These are phyloP conservation scores for Pulveroboletus ravenelii DNA, from an alignment of 768 basidiomycete genomes.

Conservation along the genomic window DNA sequence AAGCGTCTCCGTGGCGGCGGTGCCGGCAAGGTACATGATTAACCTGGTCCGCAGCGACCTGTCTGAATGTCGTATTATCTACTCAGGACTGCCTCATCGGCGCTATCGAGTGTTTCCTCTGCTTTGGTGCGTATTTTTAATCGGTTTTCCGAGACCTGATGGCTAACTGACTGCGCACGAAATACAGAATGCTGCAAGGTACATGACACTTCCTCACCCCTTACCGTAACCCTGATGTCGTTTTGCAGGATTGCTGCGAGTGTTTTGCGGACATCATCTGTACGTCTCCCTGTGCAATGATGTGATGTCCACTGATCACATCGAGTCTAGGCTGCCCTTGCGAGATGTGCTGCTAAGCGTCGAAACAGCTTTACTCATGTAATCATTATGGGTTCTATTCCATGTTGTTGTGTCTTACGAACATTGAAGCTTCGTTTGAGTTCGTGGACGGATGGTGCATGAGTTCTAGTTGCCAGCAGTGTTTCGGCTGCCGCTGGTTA, in stretches of 20 bases:
- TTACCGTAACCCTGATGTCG: neutral
- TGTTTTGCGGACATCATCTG: conserved; percentile 67
- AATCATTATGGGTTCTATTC: neutral
- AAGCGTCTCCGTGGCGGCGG: conserved; percentile 68
- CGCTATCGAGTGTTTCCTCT: conserved; percentile 61
- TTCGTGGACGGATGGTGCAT: neutral
- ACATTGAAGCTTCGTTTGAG: neutral
- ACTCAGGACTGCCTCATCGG: conserved; percentile 64
- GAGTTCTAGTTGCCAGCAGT: neutral
- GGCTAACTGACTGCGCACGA: neutral
- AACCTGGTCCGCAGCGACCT: neutral
- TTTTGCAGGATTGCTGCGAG: conserved; percentile 60
- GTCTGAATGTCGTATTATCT: neutral
- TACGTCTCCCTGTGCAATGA: conserved; percentile 32
- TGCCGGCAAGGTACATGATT: conserved; percentile 49
- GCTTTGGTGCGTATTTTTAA: conserved; percentile 50
- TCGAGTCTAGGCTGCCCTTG: conserved; percentile 61
- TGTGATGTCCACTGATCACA: neutral
- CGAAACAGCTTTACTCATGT: neutral
- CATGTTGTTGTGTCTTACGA: conserved; percentile 12
- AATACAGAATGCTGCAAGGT: conserved; percentile 68
- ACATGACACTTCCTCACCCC: neutral
- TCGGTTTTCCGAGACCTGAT: neutral
- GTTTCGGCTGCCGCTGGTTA: too few species aligned
- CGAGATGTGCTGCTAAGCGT: conserved; percentile 64